Conservation (phyloP, 1,284 basidiomycete species). For the Ganoderma sinense region DNA sequence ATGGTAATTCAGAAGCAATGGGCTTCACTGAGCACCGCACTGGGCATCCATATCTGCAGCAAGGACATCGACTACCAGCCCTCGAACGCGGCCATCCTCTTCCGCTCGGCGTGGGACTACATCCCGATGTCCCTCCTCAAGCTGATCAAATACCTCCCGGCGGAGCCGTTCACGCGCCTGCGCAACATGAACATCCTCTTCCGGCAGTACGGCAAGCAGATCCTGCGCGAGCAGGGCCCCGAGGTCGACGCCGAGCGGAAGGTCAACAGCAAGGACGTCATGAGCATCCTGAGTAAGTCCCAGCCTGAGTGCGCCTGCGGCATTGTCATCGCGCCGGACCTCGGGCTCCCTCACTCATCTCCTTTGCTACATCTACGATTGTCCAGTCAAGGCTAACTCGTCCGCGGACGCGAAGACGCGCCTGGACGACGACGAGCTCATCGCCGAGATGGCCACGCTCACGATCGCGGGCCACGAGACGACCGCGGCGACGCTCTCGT, state of each 20-base stretch:
- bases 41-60: background rate
- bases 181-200: conserved; percentile 31
- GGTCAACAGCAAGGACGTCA: conserved; percentile 41
- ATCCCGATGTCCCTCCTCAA: conserved; percentile 34
- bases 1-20: too few relatives aligned
- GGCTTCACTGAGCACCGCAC: background rate
- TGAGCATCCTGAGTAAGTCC: conserved; percentile 49
- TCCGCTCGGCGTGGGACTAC: conserved; percentile 36
- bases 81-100: conserved; percentile 28
- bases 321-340: too few relatives aligned
- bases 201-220: conserved; percentile 29
- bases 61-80: conserved; percentile 32
- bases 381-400: conserved; percentile 59
- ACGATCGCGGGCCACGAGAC: conserved; percentile 38
- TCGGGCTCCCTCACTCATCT: too few relatives aligned
- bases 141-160: conserved; percentile 37
- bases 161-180: conserved; percentile 36
- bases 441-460: conserved; percentile 58
- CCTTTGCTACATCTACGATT: too few relatives aligned
- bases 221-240: conserved; percentile 30
- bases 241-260: conserved; percentile 20
- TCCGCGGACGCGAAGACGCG: conserved; percentile 50
- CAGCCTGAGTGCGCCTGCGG: background rate
- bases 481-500: conserved; percentile 34
- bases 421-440: conserved; percentile 53